Evolutionary conservation across 495 filamentous ascomycete genomes (phyloP).

Genomic region (Chaetomium tenue): DNA sequence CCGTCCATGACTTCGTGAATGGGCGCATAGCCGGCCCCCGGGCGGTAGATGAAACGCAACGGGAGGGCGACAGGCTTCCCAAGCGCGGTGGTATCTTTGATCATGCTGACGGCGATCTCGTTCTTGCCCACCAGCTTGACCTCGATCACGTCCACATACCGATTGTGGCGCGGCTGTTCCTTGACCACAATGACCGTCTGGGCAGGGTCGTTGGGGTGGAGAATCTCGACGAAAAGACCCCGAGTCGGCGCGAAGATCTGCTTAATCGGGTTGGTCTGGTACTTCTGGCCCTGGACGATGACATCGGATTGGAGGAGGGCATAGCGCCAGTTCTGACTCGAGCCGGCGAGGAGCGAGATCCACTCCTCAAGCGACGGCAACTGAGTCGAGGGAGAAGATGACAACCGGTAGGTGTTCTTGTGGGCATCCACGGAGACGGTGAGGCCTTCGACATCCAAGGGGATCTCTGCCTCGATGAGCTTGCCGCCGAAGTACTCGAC

Average conservation of each 20-base stretch:
- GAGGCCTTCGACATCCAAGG: constrained; percentile 72
- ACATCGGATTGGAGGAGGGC: constrained; percentile 97
- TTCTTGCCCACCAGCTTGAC: constrained; percentile 69
- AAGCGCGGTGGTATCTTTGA: constrained; percentile 83
- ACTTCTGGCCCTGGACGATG: constrained; percentile 91
- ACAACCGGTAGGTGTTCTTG: constrained; percentile 78
- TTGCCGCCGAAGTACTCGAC: constrained; percentile 95
- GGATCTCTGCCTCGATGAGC: constrained; percentile 61
- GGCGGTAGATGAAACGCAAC: constrained; percentile 85
- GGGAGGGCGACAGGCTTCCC: constrained; percentile 74
- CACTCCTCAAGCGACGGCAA: constrained; percentile 79
- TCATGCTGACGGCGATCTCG: constrained; percentile 79
- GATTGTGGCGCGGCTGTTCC: constrained; percentile 57
- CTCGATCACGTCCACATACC: constrained; percentile 79
- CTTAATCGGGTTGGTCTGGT: constrained; percentile 93
- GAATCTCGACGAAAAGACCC: constrained; percentile 85
- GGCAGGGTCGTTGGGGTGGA: constrained; percentile 69
- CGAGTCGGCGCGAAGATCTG: constrained; percentile 80
- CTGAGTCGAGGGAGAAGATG: constrained; percentile 61
- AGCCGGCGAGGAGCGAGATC: constrained; percentile 86
- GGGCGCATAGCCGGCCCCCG: constrained; percentile 90
- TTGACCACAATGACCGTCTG: constrained; percentile 80
- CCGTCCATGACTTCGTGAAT: constrained; percentile 93
- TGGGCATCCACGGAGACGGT: constrained; percentile 69
- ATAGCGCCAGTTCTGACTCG: constrained; percentile 81